Conservation (phyloP, 768 basidiomycete species). For the Cystofilobasidium capitatum region DNA sequence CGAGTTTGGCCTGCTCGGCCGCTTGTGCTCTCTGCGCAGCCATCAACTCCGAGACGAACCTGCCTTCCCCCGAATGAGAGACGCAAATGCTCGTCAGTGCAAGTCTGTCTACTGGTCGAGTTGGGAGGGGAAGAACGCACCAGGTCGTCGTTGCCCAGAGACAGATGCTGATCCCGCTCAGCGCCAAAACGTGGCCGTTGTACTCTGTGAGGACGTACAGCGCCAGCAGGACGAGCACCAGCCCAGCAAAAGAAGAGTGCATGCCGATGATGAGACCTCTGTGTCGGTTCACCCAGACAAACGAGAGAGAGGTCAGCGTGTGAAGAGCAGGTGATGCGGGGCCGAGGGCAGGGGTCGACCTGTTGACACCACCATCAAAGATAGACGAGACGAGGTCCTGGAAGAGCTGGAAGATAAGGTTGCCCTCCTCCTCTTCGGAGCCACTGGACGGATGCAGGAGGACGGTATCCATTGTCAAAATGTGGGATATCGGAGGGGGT, state of each 20-base stretch:
- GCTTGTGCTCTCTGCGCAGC: conserved; percentile 34
- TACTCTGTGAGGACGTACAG: conserved; percentile 49
- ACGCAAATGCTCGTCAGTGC: background rate
- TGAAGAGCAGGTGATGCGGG: conserved; percentile 44
- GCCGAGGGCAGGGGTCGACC: conserved; percentile 7
- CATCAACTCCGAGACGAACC: conserved; percentile 60
- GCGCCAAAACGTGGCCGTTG: conserved; percentile 56
- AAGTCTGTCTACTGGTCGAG: too few relatives aligned
- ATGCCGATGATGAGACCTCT: conserved; percentile 32
- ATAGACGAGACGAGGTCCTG: conserved; percentile 59
- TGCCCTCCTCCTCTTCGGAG: background rate
- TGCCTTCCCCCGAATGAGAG: conserved; percentile 36
- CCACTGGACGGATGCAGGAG: background rate
- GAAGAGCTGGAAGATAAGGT: conserved; percentile 39
- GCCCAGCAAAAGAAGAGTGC: conserved; percentile 51
- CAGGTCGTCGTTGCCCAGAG: conserved; percentile 76
- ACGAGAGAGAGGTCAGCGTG: conserved; percentile 44
- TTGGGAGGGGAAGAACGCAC: too few relatives aligned
- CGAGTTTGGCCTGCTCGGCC: conserved; percentile 22
- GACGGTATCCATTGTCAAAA: background rate
- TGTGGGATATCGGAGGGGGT: too few relatives aligned
- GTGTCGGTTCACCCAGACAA: too few relatives aligned
- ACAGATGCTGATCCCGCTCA: conserved; percentile 56
- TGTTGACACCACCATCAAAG: conserved; percentile 35
- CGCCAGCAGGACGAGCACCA: conserved; percentile 50